These are phyloP conservation scores for Dactylellina cionopaga DNA, from an alignment of 2,329 filamentous ascomycete species.

Conservation along the genomic window DNA sequence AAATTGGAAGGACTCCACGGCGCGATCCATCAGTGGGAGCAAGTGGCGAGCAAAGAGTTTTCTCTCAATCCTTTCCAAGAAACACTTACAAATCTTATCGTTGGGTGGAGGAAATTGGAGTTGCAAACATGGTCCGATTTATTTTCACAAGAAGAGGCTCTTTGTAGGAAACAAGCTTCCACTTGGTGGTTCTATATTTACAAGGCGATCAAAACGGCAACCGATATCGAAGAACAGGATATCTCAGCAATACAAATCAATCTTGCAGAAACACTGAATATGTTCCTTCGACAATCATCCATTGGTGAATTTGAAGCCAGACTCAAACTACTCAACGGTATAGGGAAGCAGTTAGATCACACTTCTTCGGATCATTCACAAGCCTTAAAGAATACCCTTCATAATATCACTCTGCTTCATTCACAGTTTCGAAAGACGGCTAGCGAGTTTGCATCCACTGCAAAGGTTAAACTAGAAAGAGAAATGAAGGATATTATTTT, in stretches of 20 bases:
- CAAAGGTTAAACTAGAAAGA: slow-evolving; percentile 82
- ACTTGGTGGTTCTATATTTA: slow-evolving; percentile 98
- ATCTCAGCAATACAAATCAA: slow-evolving; percentile 71
- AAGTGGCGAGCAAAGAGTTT: slow-evolving; percentile 84
- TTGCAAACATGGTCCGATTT: slow-evolving; percentile 90
- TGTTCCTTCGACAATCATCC: slow-evolving; percentile 81
- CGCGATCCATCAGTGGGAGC: slow-evolving; percentile 92
- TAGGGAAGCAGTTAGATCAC: slow-evolving; percentile 23
- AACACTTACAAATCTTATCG: slow-evolving; percentile 79
- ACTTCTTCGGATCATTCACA: slow-evolving; percentile 13
- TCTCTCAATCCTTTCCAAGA: slow-evolving; percentile 77
- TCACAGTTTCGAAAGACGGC: slow-evolving; percentile 28
- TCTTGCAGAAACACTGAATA: slow-evolving; percentile 79
- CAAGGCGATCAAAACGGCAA: slow-evolving; percentile 81
- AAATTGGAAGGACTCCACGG: slow-evolving; percentile 87
- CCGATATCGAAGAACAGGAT: slow-evolving; percentile 67
- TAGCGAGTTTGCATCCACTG: slow-evolving; percentile 58
- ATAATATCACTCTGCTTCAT: slow-evolving; percentile 31
- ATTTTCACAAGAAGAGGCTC: slow-evolving; percentile 82
- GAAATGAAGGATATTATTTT: slow-evolving; percentile 92
- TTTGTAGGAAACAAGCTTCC: slow-evolving; percentile 79
- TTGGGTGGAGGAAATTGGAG: slow-evolving; percentile 90
- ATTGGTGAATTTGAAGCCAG: slow-evolving; percentile 82
- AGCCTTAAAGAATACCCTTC: slow-evolving; percentile 10
- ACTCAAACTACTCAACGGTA: slow-evolving; percentile 70